phyloP scores from a whole-genome alignment of 768 basidiomycete species.

The Trametes punicea region DNA sequence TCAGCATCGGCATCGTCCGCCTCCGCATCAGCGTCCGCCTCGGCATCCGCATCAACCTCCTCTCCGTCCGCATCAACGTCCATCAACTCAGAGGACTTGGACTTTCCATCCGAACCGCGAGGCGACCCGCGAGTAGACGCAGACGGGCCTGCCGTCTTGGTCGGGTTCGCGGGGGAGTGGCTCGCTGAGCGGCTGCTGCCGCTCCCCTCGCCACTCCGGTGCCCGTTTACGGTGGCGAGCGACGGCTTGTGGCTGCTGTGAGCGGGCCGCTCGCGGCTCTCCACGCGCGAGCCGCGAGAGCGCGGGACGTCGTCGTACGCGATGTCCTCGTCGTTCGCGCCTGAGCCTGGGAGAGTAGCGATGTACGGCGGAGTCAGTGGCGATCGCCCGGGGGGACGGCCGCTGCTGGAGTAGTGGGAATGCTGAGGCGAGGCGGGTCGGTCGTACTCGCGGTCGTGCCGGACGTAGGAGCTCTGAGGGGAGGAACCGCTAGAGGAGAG shows the following conservation, averaged over 20 bases:
- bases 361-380: slow-evolving; percentile 26
- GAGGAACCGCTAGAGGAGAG: slow-evolving; percentile 11
- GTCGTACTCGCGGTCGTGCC: slow-evolving; percentile 19
- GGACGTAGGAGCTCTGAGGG: slow-evolving; percentile 7
- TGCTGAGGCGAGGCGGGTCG: slow-evolving; percentile 13
- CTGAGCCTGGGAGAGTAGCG: slow-evolving; percentile 25
- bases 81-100: slow-evolving; percentile 14
- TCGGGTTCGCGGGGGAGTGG: slow-evolving; percentile 2
- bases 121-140: slow-evolving; percentile 14
- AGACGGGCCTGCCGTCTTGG: background rate
- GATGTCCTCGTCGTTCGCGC: slow-evolving; percentile 26
- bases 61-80: slow-evolving; percentile 18
- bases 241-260: background rate
- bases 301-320: slow-evolving; percentile 11
- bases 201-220: slow-evolving; percentile 1
- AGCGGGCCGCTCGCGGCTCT: background rate
- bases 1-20: slow-evolving; percentile 38
- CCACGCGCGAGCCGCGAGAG: background rate
- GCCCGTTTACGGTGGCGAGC: background rate
- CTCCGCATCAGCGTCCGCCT: slow-evolving; percentile 31
- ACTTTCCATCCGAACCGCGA: slow-evolving; percentile 15
- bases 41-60: slow-evolving; percentile 13
- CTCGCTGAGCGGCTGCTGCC: slow-evolving; percentile 15
- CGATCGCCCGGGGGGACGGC: slow-evolving; percentile 3
- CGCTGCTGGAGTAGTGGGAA: slow-evolving; percentile 9